Evolutionary conservation across 2,329 filamentous ascomycete genomes (phyloP).

Genomic region (Aspergillus spinulosporus): DNA sequence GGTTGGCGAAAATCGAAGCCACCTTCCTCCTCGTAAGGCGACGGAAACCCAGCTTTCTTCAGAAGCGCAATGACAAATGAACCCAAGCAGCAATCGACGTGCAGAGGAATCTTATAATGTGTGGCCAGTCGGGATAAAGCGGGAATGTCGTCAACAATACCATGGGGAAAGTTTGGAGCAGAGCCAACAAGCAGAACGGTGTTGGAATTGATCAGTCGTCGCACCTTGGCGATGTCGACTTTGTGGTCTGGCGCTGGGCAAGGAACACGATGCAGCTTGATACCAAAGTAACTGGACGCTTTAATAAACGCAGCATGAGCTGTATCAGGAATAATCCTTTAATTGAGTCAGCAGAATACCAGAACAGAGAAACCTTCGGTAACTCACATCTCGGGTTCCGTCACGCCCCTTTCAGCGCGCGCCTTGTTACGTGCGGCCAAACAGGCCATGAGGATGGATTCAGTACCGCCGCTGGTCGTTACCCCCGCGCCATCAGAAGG

Average conservation of each 20-base stretch:
- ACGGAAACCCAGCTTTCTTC: slow-evolving; percentile 79
- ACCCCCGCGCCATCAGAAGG: slow-evolving; percentile 83
- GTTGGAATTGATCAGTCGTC: slow-evolving; percentile 88
- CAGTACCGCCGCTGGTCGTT: slow-evolving; percentile 88
- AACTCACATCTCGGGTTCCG: slow-evolving; percentile 86
- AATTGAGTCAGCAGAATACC: slow-evolving; percentile 20
- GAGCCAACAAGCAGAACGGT: slow-evolving; percentile 91
- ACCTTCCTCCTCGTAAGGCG: slow-evolving; percentile 63
- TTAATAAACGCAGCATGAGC: slow-evolving; percentile 97
- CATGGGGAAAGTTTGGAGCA: slow-evolving; percentile 96
- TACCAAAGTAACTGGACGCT: slow-evolving; percentile 92
- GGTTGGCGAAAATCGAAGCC: slow-evolving; percentile 92
- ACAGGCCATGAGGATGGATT: slow-evolving; percentile 95
- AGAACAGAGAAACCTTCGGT: neutral
- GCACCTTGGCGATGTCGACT: slow-evolving; percentile 74
- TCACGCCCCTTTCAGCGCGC: slow-evolving; percentile 79
- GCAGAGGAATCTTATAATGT: slow-evolving; percentile 77
- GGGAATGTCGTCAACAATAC: slow-evolving; percentile 93
- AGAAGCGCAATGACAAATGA: slow-evolving; percentile 94
- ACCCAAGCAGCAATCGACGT: slow-evolving; percentile 96
- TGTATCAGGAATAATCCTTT: slow-evolving; percentile 87
- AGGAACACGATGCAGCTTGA: slow-evolving; percentile 84
- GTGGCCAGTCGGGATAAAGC: slow-evolving; percentile 79
- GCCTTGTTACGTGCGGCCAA: slow-evolving; percentile 88
- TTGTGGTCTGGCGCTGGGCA: slow-evolving; percentile 85